Conservation (phyloP, 2,329 filamentous ascomycete genomes). For the Diplodia corticola region DNA sequence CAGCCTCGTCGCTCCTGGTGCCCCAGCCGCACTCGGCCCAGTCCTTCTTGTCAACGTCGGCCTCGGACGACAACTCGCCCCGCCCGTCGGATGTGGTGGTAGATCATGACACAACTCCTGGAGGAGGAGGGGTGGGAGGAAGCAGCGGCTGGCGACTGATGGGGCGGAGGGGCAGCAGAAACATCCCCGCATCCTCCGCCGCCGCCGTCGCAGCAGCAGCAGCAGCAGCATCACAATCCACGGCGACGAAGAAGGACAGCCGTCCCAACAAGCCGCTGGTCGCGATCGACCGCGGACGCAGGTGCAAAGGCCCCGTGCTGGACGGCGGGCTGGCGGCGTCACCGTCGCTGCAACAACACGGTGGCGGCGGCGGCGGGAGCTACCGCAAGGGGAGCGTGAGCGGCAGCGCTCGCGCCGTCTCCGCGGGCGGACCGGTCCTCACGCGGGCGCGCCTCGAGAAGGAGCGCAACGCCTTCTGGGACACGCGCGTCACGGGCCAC, state of each 20-base stretch:
- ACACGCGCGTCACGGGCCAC: conserved; percentile 78
- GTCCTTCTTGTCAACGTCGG: conserved; percentile 7
- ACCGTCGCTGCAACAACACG: conserved; percentile 4
- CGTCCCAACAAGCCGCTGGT: conserved; percentile 20
- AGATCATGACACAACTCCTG: neutral
- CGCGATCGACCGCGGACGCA: neutral
- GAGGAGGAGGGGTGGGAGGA: neutral
- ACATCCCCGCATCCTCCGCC: neutral
- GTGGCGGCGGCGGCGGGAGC: no score
- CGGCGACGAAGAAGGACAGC: neutral
- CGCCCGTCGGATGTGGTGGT: conserved; percentile 6
- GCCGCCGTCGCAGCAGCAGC: no score
- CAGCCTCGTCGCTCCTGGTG: neutral
- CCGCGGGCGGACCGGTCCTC: conserved; percentile 50
- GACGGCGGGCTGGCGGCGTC: conserved; percentile 12
- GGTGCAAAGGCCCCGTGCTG: conserved; percentile 15
- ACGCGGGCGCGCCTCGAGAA: conserved; percentile 66
- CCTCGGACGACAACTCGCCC: neutral
- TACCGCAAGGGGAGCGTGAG: neutral
- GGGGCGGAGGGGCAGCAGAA: neutral
- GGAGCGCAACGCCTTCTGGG: conserved; percentile 83
- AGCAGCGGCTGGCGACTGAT: neutral
- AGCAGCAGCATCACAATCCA: neutral
- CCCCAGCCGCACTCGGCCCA: conserved; percentile 15
- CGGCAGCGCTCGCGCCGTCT: no score